Percentiles rank a stretch among this genome's conserved stretches.
Evolutionary conservation across 2,329 filamentous ascomycete genomes (phyloP).

Genomic region (Thelonectria discophora): DNA sequence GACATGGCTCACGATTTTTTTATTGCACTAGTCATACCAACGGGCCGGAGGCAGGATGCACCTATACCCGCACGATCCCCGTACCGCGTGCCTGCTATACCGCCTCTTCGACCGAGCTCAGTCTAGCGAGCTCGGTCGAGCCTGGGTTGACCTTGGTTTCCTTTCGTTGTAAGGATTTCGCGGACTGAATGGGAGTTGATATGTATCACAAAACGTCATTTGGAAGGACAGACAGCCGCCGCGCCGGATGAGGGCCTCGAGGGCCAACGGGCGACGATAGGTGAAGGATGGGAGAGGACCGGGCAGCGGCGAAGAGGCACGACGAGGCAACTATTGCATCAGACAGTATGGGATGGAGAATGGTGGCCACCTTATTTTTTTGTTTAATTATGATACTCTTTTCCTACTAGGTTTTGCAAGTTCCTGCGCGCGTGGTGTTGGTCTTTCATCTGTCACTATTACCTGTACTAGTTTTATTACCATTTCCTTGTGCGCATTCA

Average conservation of each 20-base stretch:
- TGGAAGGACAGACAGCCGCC: constrained; percentile 37
- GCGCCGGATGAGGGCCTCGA: constrained; percentile 34
- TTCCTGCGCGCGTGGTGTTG: constrained; percentile 25
- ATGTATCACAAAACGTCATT: constrained; percentile 46
- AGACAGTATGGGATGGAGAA: constrained; percentile 46
- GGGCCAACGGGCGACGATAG: constrained; percentile 30
- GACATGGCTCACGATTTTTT: constrained; percentile 52
- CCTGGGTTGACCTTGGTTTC: constrained; percentile 42
- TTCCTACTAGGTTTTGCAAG: constrained; percentile 37
- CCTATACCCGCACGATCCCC: constrained; percentile 31
- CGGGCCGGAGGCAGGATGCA: constrained; percentile 36
- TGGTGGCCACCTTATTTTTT: constrained; percentile 56
- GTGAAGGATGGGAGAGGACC: constrained; percentile 28
- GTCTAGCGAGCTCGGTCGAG: constrained; percentile 42
- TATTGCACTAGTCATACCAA: constrained; percentile 46
- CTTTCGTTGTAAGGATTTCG: constrained; percentile 45
- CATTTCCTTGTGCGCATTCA: too few relatives aligned
- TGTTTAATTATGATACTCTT: constrained; percentile 61
- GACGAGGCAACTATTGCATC: constrained; percentile 44
- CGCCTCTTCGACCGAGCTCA: constrained; percentile 29
- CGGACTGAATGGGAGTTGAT: constrained; percentile 44
- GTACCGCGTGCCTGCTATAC: constrained; percentile 28
- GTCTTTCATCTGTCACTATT: constrained; percentile 13
- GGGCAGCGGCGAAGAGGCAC: constrained; percentile 31
- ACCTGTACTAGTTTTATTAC: constrained; percentile 8